These are phyloP conservation scores for Nyctanthes arbortristis DNA, from an alignment of 257 asterid genomes.

Conservation along the genomic window DNA sequence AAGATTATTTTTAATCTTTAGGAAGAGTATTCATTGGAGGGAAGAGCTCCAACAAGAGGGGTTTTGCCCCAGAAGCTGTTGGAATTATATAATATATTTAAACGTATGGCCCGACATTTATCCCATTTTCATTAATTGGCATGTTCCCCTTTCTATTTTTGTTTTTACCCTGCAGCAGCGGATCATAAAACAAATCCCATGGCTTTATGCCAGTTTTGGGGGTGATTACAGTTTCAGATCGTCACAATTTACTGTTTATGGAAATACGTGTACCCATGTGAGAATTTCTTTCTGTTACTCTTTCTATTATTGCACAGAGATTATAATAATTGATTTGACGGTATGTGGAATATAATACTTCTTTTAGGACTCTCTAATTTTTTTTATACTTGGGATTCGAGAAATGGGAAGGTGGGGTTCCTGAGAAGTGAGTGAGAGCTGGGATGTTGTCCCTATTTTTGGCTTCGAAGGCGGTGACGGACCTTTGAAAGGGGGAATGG, in stretches of 20 bases:
- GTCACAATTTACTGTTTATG: conserved; percentile 17
- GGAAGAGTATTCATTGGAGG: too few relatives aligned
- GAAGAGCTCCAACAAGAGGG: too few relatives aligned
- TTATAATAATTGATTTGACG: neutral
- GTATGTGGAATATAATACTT: too few relatives aligned
- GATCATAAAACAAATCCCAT: conserved; percentile 10
- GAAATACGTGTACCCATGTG: conserved; percentile 19
- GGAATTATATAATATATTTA: conserved; percentile 4
- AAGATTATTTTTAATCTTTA: too few relatives aligned
- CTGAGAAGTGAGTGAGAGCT: too few relatives aligned
- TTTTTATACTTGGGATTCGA: neutral
- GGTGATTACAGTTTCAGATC: conserved; percentile 2
- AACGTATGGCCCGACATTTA: neutral
- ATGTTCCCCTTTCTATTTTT: neutral
- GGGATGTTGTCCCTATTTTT: conserved; percentile 33
- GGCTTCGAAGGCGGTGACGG: conserved; percentile 28
- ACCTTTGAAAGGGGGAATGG: conserved; percentile 22
- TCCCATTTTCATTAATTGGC: neutral
- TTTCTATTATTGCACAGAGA: neutral
- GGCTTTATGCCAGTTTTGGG: conserved; percentile 15
- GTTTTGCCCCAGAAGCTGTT: neutral
- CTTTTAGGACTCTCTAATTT: neutral
- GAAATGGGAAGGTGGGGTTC: neutral
- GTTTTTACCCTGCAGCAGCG: neutral
- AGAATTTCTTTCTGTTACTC: conserved; percentile 7